phyloP scores from a whole-genome alignment of 257 asterid genomes.

The Osmanthus fragrans region DNA sequence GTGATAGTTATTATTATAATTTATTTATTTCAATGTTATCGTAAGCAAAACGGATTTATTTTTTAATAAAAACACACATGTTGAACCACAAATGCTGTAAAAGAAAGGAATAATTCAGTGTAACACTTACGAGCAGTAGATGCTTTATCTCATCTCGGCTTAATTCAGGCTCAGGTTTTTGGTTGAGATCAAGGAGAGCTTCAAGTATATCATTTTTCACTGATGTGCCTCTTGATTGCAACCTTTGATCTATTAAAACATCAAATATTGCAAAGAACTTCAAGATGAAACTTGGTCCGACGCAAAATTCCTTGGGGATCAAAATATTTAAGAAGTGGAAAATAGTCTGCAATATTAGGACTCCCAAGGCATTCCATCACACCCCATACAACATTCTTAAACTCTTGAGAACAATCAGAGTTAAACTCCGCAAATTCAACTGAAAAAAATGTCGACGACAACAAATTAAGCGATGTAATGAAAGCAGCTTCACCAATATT shows the following conservation, averaged over 20 bases:
- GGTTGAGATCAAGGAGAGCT: background rate
- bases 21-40: too few relatives aligned
- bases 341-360: conserved; percentile 33
- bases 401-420: conserved; percentile 36
- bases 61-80: too few relatives aligned
- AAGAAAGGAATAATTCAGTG: background rate
- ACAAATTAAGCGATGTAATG: conserved; percentile 18
- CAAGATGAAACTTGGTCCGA: conserved; percentile 28
- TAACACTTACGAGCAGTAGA: conserved; percentile 20
- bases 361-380: conserved; percentile 35
- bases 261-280: conserved; percentile 22
- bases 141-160: conserved; percentile 3
- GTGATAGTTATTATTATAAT: too few relatives aligned
- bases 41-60: too few relatives aligned
- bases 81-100: conserved; percentile 13
- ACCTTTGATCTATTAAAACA: conserved; percentile 22
- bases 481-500: conserved; percentile 12
- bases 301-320: conserved; percentile 38
- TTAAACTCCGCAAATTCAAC: conserved; percentile 33
- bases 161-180: background rate
- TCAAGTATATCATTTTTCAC: conserved; percentile 9
- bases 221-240: conserved; percentile 7
- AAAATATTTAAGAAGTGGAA: conserved; percentile 29
- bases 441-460: conserved; percentile 38
- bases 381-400: conserved; percentile 28